Conservation (phyloP, 2,329 filamentous ascomycete species). For the Fusarium mexicanum region DNA sequence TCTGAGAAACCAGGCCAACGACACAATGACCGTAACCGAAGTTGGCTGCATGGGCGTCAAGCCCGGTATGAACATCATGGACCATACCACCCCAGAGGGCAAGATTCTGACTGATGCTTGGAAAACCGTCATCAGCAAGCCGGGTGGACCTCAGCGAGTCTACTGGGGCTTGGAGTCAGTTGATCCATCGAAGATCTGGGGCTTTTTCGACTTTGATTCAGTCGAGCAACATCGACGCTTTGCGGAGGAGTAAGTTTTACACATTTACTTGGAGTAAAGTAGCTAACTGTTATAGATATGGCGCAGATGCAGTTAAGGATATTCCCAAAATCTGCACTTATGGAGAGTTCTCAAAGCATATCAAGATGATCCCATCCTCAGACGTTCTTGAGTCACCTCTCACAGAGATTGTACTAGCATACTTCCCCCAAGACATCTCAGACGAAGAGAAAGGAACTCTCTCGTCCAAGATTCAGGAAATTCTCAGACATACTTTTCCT, state of each 20-base stretch:
- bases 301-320: slow-evolving; percentile 6
- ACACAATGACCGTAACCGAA: slow-evolving; percentile 11
- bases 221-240: slow-evolving; percentile 8
- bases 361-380: slow-evolving; percentile 7
- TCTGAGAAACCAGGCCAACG: background rate
- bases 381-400: background rate
- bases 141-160: slow-evolving; percentile 1
- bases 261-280: background rate
- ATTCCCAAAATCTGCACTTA: slow-evolving; percentile 17
- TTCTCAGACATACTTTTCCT: background rate
- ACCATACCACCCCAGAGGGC: slow-evolving; percentile 1
- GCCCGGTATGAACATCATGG: slow-evolving; percentile 5
- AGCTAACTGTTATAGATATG: background rate
- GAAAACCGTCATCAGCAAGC: background rate
- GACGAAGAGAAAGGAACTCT: background rate
- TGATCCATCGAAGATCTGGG: slow-evolving; percentile 1
- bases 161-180: slow-evolving; percentile 13
- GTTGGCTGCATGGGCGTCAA: slow-evolving; percentile 16
- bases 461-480: background rate
- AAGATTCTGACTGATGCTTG: background rate
- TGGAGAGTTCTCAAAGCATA: slow-evolving; percentile 16
- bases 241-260: background rate
- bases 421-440: slow-evolving; percentile 1
- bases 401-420: background rate
- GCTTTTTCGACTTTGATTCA: slow-evolving; percentile 23